Base-by-base conservation (phyloP, 2,329 filamentous ascomycete species). In the Trichoderma koningiopsis region DNA sequence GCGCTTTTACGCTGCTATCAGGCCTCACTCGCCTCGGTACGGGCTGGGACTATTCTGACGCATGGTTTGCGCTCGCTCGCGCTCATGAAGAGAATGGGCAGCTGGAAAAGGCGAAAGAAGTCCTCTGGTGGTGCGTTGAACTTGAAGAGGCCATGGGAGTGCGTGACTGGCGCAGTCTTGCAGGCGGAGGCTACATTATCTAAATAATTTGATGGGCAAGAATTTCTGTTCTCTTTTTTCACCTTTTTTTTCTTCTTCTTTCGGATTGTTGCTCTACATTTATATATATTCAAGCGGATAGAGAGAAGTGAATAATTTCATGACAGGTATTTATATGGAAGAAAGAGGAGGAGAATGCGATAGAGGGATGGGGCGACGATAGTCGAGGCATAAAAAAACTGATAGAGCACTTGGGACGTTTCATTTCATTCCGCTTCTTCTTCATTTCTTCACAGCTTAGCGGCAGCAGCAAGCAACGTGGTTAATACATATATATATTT, bases 81-180 rank as follows among this genome's bases (percentile, higher is more conserved):
- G 94, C 93, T 11, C 92, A 97, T 76, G 96, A 99, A 79, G 89
- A 94, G 77, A 92, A 92, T 69, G 92, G 91, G 0, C 92, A 97
- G 81, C 80, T 88, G 1, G 92, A 96, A 47, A 97, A 95, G 83
- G 92, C 96, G 16, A 96, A 94, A 81, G 92, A 96, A 74, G 93
- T 94, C 57, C 85, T 98, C 7, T 98, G 96, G 96, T 98, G 95
- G 94, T 97, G 94, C 75, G 92, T 99, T 14, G 94, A 97, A 80
- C 84, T 99, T 35, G 96, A 98, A 78, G 95, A 99, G 77, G 89
- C 88, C 8, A 89, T 88, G 72, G 93, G 91, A 0, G 87, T 97
- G 59, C 88, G 96, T 69, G 86, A 88, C 70, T 98, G 95, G 96
- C 86, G 84, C 35, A 89, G 87, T 73, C 85, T 93, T 33, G 89